These are phyloP conservation scores for Colletotrichum somersetense DNA, from an alignment of 2,329 filamentous ascomycete species.

Conservation along the genomic window DNA sequence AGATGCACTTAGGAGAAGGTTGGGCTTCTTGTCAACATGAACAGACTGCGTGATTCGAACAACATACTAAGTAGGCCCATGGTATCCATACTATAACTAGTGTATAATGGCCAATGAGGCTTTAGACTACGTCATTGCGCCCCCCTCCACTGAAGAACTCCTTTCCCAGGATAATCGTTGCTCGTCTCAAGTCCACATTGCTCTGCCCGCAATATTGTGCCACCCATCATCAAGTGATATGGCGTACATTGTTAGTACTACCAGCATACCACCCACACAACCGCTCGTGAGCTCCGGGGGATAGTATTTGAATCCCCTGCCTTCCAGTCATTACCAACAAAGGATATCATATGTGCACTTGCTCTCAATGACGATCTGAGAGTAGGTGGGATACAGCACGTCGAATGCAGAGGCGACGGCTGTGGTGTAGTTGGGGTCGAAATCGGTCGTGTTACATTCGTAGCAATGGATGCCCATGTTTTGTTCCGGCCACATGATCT, in stretches of 20 bases:
- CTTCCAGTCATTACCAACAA: slow-evolving; percentile 16
- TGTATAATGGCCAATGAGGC: neutral
- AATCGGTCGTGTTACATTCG: slow-evolving; percentile 38
- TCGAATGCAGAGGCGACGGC: slow-evolving; percentile 39
- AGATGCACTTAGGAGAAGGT: too few relatives aligned
- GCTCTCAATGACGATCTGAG: slow-evolving; percentile 38
- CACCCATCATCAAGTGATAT: neutral
- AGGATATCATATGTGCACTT: slow-evolving; percentile 31
- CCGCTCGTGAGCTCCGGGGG: too few relatives aligned
- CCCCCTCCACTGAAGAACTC: neutral
- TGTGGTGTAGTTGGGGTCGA: slow-evolving; percentile 31
- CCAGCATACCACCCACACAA: neutral
- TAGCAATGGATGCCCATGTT: slow-evolving; percentile 32
- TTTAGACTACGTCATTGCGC: neutral
- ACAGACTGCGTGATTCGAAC: neutral
- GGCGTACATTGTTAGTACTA: neutral
- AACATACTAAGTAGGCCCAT: neutral
- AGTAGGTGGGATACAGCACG: slow-evolving; percentile 37
- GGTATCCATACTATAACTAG: neutral
- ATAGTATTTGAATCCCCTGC: neutral
- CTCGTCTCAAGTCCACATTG: neutral
- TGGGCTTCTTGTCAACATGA: too few relatives aligned
- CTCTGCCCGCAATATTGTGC: neutral
- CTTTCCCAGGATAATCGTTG: neutral
- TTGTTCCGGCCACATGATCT: slow-evolving; percentile 22